A percentile compares a stretch with the other conserved stretches of the same genome.
phyloP scores from a whole-genome alignment of 2,329 filamentous ascomycete species.

The Microascus cirrosus region DNA sequence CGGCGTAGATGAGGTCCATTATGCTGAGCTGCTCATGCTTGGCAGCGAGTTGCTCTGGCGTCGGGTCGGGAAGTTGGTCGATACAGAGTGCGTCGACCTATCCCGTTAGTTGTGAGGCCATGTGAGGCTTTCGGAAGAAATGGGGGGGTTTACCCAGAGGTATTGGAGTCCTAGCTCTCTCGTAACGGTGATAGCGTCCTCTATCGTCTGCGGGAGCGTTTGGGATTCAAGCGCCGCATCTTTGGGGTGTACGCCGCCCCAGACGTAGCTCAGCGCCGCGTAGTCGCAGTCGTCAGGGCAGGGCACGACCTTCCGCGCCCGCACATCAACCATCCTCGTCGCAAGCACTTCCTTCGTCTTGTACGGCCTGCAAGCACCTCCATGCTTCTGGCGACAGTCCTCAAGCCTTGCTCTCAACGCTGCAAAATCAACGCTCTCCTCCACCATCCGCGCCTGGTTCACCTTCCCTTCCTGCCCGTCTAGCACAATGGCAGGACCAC shows the following conservation, averaged over 20 bases:
- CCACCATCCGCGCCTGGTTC: not conserved
- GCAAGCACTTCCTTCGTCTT: not conserved
- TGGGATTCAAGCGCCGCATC: not conserved
- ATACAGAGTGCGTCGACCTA: slow-evolving; percentile 1
- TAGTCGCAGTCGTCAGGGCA: slow-evolving; percentile 3
- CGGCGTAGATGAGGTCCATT: not conserved
- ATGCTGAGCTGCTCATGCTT: not conserved
- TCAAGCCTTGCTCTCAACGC: not conserved
- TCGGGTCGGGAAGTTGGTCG: not conserved
- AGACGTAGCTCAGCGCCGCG: slow-evolving; percentile 7
- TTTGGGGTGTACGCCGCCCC: slow-evolving; percentile 5
- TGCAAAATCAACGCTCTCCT: not conserved
- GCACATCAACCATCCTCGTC: not conserved
- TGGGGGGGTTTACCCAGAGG: not conserved
- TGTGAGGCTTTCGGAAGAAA: too few species aligned
- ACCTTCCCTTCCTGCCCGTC: not conserved
- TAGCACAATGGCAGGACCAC: not conserved
- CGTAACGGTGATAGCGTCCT: not conserved
- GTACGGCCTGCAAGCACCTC: not conserved
- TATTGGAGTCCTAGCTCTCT: not conserved
- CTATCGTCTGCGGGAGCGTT: not conserved
- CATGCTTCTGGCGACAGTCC: not conserved
- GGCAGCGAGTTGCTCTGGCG: not conserved
- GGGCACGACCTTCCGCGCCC: not conserved
- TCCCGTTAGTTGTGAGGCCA: not conserved